Evolutionary conservation across 306 rosid species (phyloP).

Genomic region (Dryas alaskensis): DNA sequence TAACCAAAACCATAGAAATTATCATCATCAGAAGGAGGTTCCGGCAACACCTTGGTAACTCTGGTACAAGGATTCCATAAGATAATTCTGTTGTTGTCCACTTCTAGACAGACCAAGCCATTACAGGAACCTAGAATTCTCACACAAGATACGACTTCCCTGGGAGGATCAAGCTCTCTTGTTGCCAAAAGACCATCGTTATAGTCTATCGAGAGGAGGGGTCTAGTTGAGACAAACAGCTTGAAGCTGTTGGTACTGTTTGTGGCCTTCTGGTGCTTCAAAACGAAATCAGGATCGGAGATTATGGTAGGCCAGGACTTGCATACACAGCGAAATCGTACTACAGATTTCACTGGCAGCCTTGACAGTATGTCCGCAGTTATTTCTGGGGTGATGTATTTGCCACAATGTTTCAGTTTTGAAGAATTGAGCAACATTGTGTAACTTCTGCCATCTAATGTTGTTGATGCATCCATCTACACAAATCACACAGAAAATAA

Average conservation of each 20-base stretch:
- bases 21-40: no score
- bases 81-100: background rate
- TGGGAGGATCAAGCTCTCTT: no score
- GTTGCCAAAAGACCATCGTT: no score
- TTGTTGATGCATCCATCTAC: no score
- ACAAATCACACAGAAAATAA: no score
- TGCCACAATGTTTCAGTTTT: no score
- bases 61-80: background rate
- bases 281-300: background rate
- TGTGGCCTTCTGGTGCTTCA: background rate
- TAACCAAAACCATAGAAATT: background rate
- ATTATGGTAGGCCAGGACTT: background rate
- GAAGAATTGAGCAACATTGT: no score
- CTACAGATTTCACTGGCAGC: conserved; percentile 1
- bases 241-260: background rate
- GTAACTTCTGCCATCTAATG: no score
- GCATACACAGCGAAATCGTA: background rate
- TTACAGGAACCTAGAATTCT: background rate
- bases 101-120: background rate
- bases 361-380: background rate
- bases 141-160: background rate
- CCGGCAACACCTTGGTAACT: background rate
- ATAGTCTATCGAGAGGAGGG: background rate
- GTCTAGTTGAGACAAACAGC: background rate
- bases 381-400: no score